Evolutionary conservation across 2,329 filamentous ascomycete genomes (phyloP), one percentile per base, ranked within the genome.

Genomic region (Capronia epimyces): DNA sequence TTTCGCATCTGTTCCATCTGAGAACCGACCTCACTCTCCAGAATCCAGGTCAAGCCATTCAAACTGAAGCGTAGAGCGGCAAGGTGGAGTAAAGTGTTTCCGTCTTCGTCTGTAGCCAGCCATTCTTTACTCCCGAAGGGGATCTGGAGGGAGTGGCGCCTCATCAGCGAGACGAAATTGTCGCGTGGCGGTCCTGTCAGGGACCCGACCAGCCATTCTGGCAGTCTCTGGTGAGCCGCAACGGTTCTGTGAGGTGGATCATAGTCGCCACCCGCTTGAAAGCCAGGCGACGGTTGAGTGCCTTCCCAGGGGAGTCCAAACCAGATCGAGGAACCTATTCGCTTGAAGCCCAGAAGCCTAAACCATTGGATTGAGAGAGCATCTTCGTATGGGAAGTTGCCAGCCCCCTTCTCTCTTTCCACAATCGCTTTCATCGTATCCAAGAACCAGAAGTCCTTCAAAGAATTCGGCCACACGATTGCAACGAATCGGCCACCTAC

Each of bases 311-410:
- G 51, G 24, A 64, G 56, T 34, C 63, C 64, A 27, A 67, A 64
- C 53, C 59, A 66, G 8, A 36, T 37, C 2, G 65, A 67, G n/a
- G 56, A 60, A 3, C 66, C 67, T 37, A 69, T 60, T 27, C 64
- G 57, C 24, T 63, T 59, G 51, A 66, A 67, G 2, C 65, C 66
- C n/a, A 66, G 37, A 7, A 58, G 52, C 13, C 58, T 60, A 36
- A 55, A 65, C 42, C 66, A 66, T 16, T 43, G 47, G n/a, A 52
- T 49, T 8, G 59, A 46, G 41, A 32, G 41, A 46, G 55, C 34
- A 15, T 46, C n/a, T 46, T 43, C 32, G 34, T 32, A 20, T 10
- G 47, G 21, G 21, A 46, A 40, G 47, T 39, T 43, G 7, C 21
- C 12, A 39, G 27, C 27, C 27, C 27, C 8, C 13, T 29, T 29